These are phyloP conservation scores for Amanita polypyramis DNA, from an alignment of 768 basidiomycete genomes.

Conservation along the genomic window DNA sequence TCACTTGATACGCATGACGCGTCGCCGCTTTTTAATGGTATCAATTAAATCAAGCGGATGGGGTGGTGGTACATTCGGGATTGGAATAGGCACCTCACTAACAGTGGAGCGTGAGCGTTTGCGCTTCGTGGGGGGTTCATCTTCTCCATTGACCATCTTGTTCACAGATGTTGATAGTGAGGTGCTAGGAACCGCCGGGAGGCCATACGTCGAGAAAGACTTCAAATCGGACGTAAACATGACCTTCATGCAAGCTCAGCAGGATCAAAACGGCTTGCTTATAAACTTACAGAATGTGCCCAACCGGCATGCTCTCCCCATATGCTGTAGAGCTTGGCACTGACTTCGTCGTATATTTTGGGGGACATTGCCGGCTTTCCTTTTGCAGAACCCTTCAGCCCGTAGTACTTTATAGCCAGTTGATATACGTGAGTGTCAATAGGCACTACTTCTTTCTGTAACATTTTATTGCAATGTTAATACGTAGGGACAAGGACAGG, in stretches of 20 bases:
- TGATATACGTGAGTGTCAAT: slow-evolving; percentile 95
- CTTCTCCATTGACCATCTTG: background rate
- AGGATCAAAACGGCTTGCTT: background rate
- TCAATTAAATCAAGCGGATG: background rate
- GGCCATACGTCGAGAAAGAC: slow-evolving; percentile 49
- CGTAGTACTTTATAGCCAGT: slow-evolving; percentile 75
- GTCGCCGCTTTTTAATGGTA: slow-evolving; percentile 5
- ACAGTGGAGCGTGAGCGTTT: background rate
- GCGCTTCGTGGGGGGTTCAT: background rate
- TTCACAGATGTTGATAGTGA: background rate
- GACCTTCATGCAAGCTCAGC: slow-evolving; percentile 30
- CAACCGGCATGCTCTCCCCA: slow-evolving; percentile 90
- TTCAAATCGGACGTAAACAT: slow-evolving; percentile 70
- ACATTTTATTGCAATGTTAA: background rate
- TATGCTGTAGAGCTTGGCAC: slow-evolving; percentile 40
- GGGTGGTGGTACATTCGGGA: background rate
- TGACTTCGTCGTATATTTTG: slow-evolving; percentile 67
- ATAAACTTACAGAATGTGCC: slow-evolving; percentile 64
- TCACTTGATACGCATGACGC: background rate
- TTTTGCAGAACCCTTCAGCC: slow-evolving; percentile 35
- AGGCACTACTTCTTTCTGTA: slow-evolving; percentile 75
- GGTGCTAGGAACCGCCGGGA: background rate
- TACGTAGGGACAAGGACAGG: background rate
- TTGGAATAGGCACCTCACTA: background rate
- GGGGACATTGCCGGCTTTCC: slow-evolving; percentile 60